A percentile compares a stretch with the other conserved stretches of the same genome.
phyloP scores from a whole-genome alignment of 805 yeast species.

The Wickerhamomyces bovis region DNA sequence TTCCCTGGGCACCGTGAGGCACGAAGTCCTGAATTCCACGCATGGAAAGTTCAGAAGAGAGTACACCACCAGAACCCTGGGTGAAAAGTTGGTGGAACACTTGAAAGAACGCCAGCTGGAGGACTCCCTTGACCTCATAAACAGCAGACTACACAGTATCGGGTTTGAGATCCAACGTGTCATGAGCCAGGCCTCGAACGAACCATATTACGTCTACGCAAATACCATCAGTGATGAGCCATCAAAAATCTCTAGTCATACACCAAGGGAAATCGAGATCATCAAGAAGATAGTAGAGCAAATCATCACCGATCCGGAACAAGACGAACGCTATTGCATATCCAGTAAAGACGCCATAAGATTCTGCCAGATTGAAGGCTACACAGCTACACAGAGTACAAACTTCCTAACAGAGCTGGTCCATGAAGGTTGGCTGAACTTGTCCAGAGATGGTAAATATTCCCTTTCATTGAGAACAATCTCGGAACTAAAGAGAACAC shows the following conservation, averaged over 20 bases:
- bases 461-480: slow-evolving; percentile 36
- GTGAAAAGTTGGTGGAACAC: slow-evolving; percentile 2
- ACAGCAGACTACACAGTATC: slow-evolving; percentile 19
- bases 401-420: slow-evolving; percentile 34
- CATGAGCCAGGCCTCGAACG: slow-evolving; percentile 30
- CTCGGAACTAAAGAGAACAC: slow-evolving; percentile 40
- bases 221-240: slow-evolving; percentile 31
- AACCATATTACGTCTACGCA: slow-evolving; percentile 30
- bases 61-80: not conserved
- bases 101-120: slow-evolving; percentile 9
- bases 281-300: slow-evolving; percentile 36
- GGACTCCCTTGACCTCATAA: slow-evolving; percentile 23
- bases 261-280: slow-evolving; percentile 35
- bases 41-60: slow-evolving; percentile 4
- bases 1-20: slow-evolving; percentile 22
- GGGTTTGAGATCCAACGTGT: slow-evolving; percentile 34
- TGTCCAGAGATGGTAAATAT: slow-evolving; percentile 27
- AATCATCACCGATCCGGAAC: slow-evolving; percentile 22
- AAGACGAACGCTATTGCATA: slow-evolving; percentile 27
- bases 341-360: slow-evolving; percentile 23
- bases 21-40: not conserved
- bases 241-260: slow-evolving; percentile 28
- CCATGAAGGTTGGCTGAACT: slow-evolving; percentile 50
- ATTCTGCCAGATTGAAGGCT: slow-evolving; percentile 19
- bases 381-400: slow-evolving; percentile 35